Evolutionary conservation across 2,329 filamentous ascomycete genomes (phyloP).

Genomic region (Ophiocordyceps australis): DNA sequence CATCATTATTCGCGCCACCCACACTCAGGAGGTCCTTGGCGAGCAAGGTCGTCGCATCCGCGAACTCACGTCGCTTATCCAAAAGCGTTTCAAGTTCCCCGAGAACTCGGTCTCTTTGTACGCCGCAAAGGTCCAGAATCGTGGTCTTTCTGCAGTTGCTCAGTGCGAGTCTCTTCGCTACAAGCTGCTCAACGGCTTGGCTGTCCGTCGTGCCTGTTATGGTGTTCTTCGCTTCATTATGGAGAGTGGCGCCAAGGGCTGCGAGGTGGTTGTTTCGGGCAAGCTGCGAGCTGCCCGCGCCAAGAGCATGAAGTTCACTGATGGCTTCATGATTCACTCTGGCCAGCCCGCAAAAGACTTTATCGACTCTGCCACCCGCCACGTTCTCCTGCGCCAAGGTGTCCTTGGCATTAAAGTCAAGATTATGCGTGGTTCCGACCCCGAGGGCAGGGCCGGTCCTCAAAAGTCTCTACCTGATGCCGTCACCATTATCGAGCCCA

Average conservation of each 20-base stretch:
- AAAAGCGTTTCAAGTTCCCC: constrained; percentile 99
- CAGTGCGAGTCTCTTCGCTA: constrained; percentile 99
- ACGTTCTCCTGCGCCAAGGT: constrained; percentile 99
- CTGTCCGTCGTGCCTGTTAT: constrained; percentile 97
- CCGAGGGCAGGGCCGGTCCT: constrained; percentile 95
- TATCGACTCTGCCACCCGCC: constrained; percentile 94
- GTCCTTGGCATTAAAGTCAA: constrained; percentile 99
- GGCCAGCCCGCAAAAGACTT: constrained; percentile 99
- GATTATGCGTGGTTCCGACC: constrained; percentile 99
- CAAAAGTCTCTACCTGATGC: constrained; percentile 95
- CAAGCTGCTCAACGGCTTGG: constrained; percentile 99
- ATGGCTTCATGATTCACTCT: constrained; percentile 99
- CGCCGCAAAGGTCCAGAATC: constrained; percentile 99
- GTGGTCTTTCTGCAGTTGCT: constrained; percentile 97
- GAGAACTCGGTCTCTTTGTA: constrained; percentile 99
- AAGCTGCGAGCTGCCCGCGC: constrained; percentile 98
- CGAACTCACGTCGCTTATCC: constrained; percentile 99
- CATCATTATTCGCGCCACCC: constrained; percentile 99
- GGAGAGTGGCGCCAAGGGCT: constrained; percentile 99
- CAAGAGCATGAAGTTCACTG: constrained; percentile 99
- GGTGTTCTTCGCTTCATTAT: constrained; percentile 99
- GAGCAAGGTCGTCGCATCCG: constrained; percentile 99
- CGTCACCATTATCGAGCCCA: constrained; percentile 99
- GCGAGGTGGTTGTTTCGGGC: constrained; percentile 97
- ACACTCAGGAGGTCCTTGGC: constrained; percentile 99